Evolutionary conservation across 257 asterid species (phyloP).

Genomic region (Solanum stenotomum): DNA sequence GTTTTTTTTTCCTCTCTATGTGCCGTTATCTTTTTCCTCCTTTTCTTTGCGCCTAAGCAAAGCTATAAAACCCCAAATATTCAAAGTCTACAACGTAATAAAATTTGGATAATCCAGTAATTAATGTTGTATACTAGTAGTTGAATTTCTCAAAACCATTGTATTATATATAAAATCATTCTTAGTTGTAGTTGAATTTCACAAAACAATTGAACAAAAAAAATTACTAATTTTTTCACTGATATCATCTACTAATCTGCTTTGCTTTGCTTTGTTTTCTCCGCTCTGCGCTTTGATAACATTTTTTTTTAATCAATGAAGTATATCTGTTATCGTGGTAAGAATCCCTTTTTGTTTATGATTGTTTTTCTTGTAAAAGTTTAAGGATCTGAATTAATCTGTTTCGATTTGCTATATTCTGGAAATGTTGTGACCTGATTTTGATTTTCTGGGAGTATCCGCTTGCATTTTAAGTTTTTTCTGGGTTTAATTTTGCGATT

Average conservation of each 20-base stretch:
- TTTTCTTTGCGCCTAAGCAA: not conserved
- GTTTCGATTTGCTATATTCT: not conserved
- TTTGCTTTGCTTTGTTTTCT: not conserved
- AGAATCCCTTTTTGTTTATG: not conserved
- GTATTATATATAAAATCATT: not conserved
- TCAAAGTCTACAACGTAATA: not conserved
- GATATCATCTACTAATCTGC: not conserved
- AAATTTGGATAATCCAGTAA: not conserved
- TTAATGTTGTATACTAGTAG: not conserved
- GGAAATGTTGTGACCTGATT: not conserved
- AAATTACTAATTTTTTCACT: not conserved
- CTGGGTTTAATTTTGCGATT: not conserved
- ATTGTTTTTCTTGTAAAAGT: not conserved
- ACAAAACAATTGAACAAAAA: not conserved
- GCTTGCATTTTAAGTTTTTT: not conserved
- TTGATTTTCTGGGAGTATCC: not conserved
- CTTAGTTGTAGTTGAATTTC: not conserved
- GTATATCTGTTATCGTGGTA: not conserved
- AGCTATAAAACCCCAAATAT: not conserved
- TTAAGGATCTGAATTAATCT: not conserved
- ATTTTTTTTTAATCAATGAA: not conserved
- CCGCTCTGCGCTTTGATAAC: not conserved
- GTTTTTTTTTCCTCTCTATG: not conserved
- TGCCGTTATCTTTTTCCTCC: not conserved
- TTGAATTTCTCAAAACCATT: not conserved